phyloP scores from a whole-genome alignment of 495 filamentous ascomycete species.

The Trichoderma erinaceum region DNA sequence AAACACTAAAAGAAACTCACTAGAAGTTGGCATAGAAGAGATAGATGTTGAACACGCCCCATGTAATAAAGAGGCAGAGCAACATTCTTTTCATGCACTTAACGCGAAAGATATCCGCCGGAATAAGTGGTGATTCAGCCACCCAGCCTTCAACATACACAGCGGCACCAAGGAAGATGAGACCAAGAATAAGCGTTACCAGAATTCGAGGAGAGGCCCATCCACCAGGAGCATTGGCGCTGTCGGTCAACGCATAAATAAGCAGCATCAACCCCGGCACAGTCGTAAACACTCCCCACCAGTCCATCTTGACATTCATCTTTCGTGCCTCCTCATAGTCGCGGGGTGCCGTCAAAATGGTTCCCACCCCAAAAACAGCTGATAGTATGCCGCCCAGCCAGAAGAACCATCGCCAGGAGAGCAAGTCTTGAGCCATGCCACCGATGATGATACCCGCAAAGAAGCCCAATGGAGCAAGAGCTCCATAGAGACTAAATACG shows the following conservation, averaged over 20 bases:
- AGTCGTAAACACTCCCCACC: conserved; percentile 36
- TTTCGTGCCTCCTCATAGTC: conserved; percentile 46
- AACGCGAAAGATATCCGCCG: conserved; percentile 57
- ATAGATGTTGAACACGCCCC: conserved; percentile 62
- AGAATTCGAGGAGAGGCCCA: conserved; percentile 63
- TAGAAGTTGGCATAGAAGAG: conserved; percentile 65
- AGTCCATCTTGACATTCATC: conserved; percentile 42
- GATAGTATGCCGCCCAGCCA: conserved; percentile 59
- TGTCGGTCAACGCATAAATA: conserved; percentile 65
- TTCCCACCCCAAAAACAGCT: conserved; percentile 36
- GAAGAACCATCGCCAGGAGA: conserved; percentile 74
- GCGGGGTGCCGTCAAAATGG: conserved; percentile 35
- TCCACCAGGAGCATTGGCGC: conserved; percentile 51
- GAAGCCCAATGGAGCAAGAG: conserved; percentile 71
- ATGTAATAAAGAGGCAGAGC: conserved; percentile 56
- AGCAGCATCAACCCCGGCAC: conserved; percentile 54
- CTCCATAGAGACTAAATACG: conserved; percentile 76
- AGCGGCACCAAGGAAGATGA: conserved; percentile 40
- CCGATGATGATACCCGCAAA: conserved; percentile 78
- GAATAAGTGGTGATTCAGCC: conserved; percentile 55
- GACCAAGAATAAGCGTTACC: conserved; percentile 46
- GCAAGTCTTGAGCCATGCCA: conserved; percentile 58
- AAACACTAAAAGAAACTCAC: conserved; percentile 33
- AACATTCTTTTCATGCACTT: conserved; percentile 57
- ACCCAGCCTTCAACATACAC: conserved; percentile 64